A percentile compares a stretch with the other conserved stretches of the same genome.
These are phyloP conservation scores for Diospyros lotus DNA, from an alignment of 148 eudicot genomes.

Conservation along the genomic window DNA sequence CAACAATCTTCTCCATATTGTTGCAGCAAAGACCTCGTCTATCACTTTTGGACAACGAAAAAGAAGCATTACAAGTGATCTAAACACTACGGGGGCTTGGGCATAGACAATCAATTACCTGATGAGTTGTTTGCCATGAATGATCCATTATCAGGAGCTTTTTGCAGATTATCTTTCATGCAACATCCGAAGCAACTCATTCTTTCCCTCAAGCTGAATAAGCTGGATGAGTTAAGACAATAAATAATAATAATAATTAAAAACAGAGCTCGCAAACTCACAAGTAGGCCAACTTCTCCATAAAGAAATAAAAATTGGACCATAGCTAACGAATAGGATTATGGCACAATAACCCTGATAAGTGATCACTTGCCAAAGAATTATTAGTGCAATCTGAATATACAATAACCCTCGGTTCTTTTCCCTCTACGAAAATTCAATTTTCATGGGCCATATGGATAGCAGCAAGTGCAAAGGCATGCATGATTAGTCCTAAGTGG, in stretches of 20 bases:
- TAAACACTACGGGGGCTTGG: neutral
- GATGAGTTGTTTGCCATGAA: constrained; percentile 48
- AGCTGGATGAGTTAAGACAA: constrained; percentile 21
- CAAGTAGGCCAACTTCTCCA: neutral
- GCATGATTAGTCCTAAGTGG: neutral
- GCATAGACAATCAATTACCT: constrained; percentile 34
- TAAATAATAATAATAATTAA: neutral
- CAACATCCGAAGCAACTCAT: constrained; percentile 89
- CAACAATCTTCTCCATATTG: neutral
- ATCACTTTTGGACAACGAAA: constrained; percentile 1
- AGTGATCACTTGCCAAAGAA: neutral
- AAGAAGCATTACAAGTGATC: neutral
- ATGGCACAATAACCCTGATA: neutral
- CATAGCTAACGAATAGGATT: neutral
- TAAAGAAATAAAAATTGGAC: neutral
- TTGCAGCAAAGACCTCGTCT: neutral
- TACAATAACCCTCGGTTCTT: neutral
- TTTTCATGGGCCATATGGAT: too few species aligned
- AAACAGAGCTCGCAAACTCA: neutral
- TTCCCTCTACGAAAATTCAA: neutral
- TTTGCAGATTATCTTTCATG: constrained; percentile 61
- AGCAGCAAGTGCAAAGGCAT: constrained; percentile 5
- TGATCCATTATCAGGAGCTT: constrained; percentile 62
- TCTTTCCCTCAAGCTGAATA: constrained; percentile 13
- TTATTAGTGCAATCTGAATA: neutral